These are phyloP conservation scores for Coniferiporia sulphurascens DNA, from an alignment of 1,284 basidiomycete genomes.

Conservation along the genomic window DNA sequence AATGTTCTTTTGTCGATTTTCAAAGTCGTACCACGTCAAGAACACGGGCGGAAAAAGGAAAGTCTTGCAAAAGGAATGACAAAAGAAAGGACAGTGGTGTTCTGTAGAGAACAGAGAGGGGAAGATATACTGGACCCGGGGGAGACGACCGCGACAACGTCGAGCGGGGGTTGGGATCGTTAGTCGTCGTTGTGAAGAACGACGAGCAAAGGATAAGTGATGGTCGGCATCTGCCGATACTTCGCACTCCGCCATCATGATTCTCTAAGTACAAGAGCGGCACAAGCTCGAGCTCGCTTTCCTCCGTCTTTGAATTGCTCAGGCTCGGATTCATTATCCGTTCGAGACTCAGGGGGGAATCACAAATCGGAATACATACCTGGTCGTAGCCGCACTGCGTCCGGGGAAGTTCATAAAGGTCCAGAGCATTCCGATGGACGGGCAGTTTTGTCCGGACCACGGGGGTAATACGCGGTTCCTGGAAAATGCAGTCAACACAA, in stretches of 20 bases:
- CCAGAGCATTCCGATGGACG: too few species aligned
- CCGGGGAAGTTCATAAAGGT: too few species aligned
- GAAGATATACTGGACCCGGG: background rate
- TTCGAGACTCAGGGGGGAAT: too few species aligned
- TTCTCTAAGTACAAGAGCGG: background rate
- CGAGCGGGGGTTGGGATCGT: background rate
- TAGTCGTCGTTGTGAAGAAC: background rate
- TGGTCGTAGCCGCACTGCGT: too few species aligned
- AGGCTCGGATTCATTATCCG: too few species aligned
- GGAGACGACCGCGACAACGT: background rate
- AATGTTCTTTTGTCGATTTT: background rate
- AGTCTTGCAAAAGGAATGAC: constrained; percentile 10
- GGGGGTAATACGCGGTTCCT: too few species aligned
- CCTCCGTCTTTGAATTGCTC: too few species aligned
- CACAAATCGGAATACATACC: too few species aligned
- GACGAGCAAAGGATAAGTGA: background rate
- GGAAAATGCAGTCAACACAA: too few species aligned
- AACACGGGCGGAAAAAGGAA: background rate
- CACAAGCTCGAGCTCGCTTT: too few species aligned
- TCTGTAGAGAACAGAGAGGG: background rate
- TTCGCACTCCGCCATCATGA: background rate
- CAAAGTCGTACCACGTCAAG: background rate
- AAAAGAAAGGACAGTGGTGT: constrained; percentile 10
- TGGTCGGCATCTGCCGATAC: background rate
- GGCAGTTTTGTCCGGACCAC: too few species aligned